phyloP scores from a whole-genome alignment of 2,329 filamentous ascomycete species.

The Aspergillus sp. region DNA sequence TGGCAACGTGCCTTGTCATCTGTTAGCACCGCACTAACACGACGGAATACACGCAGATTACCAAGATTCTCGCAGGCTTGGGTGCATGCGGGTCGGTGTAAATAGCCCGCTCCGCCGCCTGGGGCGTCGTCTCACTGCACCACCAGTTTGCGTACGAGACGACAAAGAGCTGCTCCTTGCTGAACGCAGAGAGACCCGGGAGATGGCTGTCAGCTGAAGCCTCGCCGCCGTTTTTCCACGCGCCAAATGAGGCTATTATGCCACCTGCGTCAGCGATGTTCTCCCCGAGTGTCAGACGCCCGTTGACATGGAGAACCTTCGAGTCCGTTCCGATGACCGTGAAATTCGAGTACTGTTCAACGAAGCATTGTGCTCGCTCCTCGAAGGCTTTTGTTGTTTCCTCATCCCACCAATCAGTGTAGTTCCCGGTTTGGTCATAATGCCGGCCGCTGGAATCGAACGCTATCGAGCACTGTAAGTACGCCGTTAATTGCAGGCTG shows the following conservation, averaged over 20 bases:
- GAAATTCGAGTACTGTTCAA: constrained; percentile 57
- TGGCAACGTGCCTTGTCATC: constrained; percentile 47
- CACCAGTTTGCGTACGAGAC: constrained; percentile 55
- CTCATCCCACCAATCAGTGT: constrained; percentile 59
- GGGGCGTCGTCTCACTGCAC: constrained; percentile 56
- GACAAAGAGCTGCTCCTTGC: constrained; percentile 62
- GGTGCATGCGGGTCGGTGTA: constrained; percentile 59
- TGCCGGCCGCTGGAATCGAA: constrained; percentile 59
- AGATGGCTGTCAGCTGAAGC: constrained; percentile 45
- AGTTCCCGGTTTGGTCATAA: constrained; percentile 56
- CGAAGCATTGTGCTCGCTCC: constrained; percentile 54
- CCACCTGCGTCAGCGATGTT: constrained; percentile 66
- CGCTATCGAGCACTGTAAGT: constrained; percentile 26
- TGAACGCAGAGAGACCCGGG: constrained; percentile 53
- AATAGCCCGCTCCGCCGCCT: constrained; percentile 48
- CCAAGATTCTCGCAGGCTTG: constrained; percentile 48
- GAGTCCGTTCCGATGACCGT: constrained; percentile 49
- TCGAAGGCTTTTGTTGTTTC: constrained; percentile 50
- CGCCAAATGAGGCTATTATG: constrained; percentile 51
- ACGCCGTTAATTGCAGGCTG: background rate
- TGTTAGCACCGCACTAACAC: constrained; percentile 4
- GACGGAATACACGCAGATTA: constrained; percentile 14
- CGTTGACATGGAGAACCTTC: constrained; percentile 53
- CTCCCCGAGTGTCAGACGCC: constrained; percentile 55
- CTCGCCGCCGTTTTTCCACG: constrained; percentile 53